Evolutionary conservation across 163 green algal species (phyloP), one percentile per base, ranked within the genome.

Genomic region (Chlorella variabilis): DNA sequence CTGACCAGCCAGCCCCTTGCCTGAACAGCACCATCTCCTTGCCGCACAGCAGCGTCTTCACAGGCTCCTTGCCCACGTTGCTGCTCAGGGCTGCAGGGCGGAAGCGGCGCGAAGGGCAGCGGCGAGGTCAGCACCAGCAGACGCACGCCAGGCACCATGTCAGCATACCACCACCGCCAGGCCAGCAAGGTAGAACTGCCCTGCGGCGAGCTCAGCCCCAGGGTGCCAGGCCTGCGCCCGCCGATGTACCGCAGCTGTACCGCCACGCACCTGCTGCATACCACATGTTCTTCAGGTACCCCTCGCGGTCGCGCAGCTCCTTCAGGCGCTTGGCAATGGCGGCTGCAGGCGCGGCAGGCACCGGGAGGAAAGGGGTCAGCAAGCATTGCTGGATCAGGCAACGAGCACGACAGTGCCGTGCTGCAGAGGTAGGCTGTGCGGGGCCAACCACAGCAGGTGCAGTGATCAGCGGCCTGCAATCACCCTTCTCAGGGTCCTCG

Each of bases 221-320:
- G n/a, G n/a, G n/a, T n/a, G n/a, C n/a, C n/a, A n/a, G n/a, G n/a
- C n/a, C n/a, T n/a, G n/a, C n/a, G n/a, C n/a, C n/a, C n/a, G n/a
- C n/a, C n/a, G n/a, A n/a, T n/a, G n/a, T n/a, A n/a, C n/a, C n/a
- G n/a, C n/a, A n/a, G n/a, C n/a, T n/a, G n/a, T n/a, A n/a, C n/a
- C n/a, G n/a, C n/a, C n/a, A n/a, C 86, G 69, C 75, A 94, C 88
- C 88, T 81, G 84, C 91, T 18, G 86, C 87, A 80, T 94, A 96
- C 93, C 93, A 96, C 70, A 94, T 93, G 86, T 96, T 95, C 34
- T 86, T 82, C 61, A 96, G 86, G 86, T 94, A 96, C 9, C 78
- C 56, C 42, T 80, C 51, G 23, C 91, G 83, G 65, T 89, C 84
- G 2, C 61, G 38, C 70, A 95, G 88, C 88, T 95, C 91, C 80